These are phyloP conservation scores for Angomonas desouzai DNA, from an alignment of 208 protist species.

Conservation along the genomic window DNA sequence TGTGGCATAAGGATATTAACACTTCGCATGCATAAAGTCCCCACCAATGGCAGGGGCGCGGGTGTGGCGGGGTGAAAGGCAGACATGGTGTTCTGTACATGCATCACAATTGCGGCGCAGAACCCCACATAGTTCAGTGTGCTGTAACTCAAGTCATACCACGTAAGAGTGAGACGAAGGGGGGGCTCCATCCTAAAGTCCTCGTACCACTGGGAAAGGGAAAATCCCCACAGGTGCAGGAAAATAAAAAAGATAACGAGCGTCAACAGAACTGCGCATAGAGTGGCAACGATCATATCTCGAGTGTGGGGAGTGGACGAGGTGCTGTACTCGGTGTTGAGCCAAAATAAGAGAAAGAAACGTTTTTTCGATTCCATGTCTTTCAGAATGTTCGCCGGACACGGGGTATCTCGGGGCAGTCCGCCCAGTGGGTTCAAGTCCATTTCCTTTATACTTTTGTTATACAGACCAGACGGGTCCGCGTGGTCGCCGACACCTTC, in stretches of 20 bases:
- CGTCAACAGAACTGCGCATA: constrained; percentile 22
- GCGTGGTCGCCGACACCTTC: neutral
- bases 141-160: constrained; percentile 63
- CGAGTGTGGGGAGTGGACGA: constrained; percentile 22
- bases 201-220: constrained; percentile 30
- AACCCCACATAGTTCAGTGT: constrained; percentile 57
- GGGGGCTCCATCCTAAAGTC: constrained; percentile 40
- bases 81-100: constrained; percentile 41
- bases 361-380: constrained; percentile 29
- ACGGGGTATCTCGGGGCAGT: constrained; percentile 37
- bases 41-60: constrained; percentile 44
- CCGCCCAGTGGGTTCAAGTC: neutral
- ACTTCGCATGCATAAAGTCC: constrained; percentile 41
- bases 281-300: constrained; percentile 28
- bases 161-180: constrained; percentile 51
- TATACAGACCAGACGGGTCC: constrained; percentile 1
- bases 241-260: constrained; percentile 36
- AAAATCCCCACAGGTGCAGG: constrained; percentile 30
- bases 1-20: constrained; percentile 60
- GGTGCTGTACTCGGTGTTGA: constrained; percentile 22
- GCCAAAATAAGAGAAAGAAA: constrained; percentile 29
- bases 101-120: constrained; percentile 33
- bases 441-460: neutral
- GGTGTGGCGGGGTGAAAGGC: constrained; percentile 54
- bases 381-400: constrained; percentile 33